Evolutionary conservation across 495 filamentous ascomycete genomes (phyloP), one percentile per base, ranked within the genome.

Genomic region (Niebla homalea): DNA sequence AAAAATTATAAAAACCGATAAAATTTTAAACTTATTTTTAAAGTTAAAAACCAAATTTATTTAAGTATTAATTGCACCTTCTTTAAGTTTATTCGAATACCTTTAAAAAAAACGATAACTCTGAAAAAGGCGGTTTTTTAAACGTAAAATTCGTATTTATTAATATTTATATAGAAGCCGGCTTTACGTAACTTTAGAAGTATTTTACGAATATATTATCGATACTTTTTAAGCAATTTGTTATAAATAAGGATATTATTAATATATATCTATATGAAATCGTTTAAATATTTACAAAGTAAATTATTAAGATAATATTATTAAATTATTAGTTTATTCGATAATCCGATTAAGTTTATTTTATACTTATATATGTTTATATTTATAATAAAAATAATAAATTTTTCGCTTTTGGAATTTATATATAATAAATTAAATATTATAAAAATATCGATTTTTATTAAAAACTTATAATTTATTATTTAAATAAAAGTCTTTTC

Each of bases 341-440:
- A 37, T 10, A 37, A 37, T 37, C 36, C n/a, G 14, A 46, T 21
- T 14, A 7, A 14, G 7, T 20, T 7, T 5, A 26, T n/a, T 5
- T 23, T 6, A 23, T 21, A 20, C 36, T 48, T 48, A 36, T 48
- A 48, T 7, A 12, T 16, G 4, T 40, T 38, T 48, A 48, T 5
- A 1, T 18, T n/a, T 18, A 16, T 48, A 16, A 48, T 48, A 38
- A 48, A 48, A 1, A 20, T 32, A 1, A 20, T 48, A 3, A 48
- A 19, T 5, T 48, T 38, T 36, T 48, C 21, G 32, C 26, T 48
- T 8, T 48, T 36, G 15, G n/a, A 48, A n/a, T 48, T 18, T 36
- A 48, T 48, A 48, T n/a, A 36, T 1, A 48, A 20, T 25, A 36
- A 18, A 12, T 48, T 48, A 20, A 48, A 48, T 18, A n/a, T n/a